These are phyloP conservation scores for Verticillium longisporum DNA, from an alignment of 2,329 filamentous ascomycete genomes.

Conservation along the genomic window DNA sequence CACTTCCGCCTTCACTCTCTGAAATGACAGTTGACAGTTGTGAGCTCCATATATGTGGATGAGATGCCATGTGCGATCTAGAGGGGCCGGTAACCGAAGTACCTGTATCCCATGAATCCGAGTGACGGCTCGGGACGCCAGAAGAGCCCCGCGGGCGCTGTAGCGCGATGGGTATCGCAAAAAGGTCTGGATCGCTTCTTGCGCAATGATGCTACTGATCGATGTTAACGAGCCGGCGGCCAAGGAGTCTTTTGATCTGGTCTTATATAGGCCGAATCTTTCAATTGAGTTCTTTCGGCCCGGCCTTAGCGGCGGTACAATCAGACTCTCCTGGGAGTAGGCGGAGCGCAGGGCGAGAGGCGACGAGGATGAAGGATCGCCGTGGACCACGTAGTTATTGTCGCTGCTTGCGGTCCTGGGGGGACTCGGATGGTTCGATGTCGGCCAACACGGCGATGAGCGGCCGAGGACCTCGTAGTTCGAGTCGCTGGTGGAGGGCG, in stretches of 20 bases:
- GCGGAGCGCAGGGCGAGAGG: conserved; percentile 32
- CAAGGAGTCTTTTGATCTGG: conserved; percentile 45
- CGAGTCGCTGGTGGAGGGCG: conserved; percentile 33
- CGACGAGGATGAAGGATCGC: conserved; percentile 32
- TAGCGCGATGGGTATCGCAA: conserved; percentile 32
- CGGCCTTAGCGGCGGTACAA: conserved; percentile 48
- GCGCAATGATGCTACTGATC: conserved; percentile 45
- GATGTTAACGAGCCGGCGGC: conserved; percentile 48
- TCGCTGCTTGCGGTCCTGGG: conserved; percentile 29
- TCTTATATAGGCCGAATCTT: conserved; percentile 39
- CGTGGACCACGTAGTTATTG: conserved; percentile 49
- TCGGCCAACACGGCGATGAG: conserved; percentile 39
- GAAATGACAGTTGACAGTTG: conserved; percentile 59
- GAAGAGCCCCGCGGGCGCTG: conserved; percentile 25
- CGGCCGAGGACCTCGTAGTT: conserved; percentile 47
- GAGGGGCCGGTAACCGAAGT: neutral
- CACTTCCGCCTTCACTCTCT: conserved; percentile 49
- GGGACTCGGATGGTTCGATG: conserved; percentile 25
- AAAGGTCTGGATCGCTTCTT: conserved; percentile 35
- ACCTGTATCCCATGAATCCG: conserved; percentile 19
- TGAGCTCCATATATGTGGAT: conserved; percentile 55
- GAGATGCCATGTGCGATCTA: conserved; percentile 12
- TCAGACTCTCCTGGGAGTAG: conserved; percentile 55
- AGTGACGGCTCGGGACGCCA: conserved; percentile 18
- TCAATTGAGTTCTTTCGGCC: conserved; percentile 41